Conservation (phyloP, 1,139 yeast genomes). For the Taphrina sp. region DNA sequence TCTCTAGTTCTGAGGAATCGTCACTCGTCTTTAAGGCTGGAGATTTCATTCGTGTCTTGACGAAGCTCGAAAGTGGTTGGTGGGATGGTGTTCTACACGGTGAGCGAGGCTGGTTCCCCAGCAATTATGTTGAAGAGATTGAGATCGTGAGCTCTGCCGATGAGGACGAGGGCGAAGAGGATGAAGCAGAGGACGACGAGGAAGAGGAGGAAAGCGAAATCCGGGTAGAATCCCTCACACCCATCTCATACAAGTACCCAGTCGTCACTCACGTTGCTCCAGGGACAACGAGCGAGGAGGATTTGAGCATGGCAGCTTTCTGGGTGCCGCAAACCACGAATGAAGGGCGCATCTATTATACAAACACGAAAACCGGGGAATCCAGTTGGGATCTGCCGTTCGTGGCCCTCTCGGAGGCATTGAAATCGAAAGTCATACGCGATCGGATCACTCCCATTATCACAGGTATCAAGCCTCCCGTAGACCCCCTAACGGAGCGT, state of each 20-base stretch:
- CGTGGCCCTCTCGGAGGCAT: not conserved
- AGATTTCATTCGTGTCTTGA: conserved; percentile 65
- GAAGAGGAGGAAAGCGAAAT: conserved; percentile 49
- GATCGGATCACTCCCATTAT: conserved; percentile 3
- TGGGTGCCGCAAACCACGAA: conserved; percentile 47
- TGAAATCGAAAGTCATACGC: conserved; percentile 2
- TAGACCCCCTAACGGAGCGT: too few relatives aligned
- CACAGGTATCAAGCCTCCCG: not conserved
- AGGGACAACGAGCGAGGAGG: conserved; percentile 58
- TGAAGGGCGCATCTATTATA: conserved; percentile 70
- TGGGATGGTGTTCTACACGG: conserved; percentile 45
- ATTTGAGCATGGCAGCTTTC: conserved; percentile 58
- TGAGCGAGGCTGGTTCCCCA: conserved; percentile 46
- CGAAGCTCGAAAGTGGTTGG: conserved; percentile 49
- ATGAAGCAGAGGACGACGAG: conserved; percentile 44
- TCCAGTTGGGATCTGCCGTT: conserved; percentile 80
- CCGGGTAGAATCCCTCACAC: conserved; percentile 17
- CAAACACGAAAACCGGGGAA: conserved; percentile 61
- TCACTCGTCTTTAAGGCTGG: conserved; percentile 63
- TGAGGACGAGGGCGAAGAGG: conserved; percentile 41
- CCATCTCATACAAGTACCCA: not conserved
- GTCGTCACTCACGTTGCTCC: not conserved
- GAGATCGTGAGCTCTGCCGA: conserved; percentile 45
- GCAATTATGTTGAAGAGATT: conserved; percentile 41
- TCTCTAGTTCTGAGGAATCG: conserved; percentile 69